Conservation (phyloP, 2,329 filamentous ascomycete genomes). For the Trichoderma atrobrunneum region DNA sequence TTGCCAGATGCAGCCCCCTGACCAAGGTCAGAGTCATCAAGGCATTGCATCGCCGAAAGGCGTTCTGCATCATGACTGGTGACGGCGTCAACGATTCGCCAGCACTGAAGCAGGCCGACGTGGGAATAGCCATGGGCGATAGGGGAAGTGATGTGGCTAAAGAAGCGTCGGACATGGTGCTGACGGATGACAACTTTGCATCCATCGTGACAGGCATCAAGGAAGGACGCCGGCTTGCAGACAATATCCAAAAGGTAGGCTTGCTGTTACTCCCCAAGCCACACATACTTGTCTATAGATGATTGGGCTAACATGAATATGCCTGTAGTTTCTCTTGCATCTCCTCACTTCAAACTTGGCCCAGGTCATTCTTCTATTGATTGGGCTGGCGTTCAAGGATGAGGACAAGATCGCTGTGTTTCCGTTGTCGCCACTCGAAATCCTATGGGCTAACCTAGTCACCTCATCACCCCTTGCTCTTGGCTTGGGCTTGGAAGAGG, state of each 20-base stretch:
- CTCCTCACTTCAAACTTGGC: slow-evolving; percentile 68
- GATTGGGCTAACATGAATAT: slow-evolving; percentile 14
- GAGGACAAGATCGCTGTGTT: slow-evolving; percentile 58
- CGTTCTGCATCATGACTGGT: slow-evolving; percentile 72
- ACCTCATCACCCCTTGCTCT: slow-evolving; percentile 70
- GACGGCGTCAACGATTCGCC: slow-evolving; percentile 75
- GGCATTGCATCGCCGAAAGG: slow-evolving; percentile 65
- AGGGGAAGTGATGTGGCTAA: slow-evolving; percentile 72
- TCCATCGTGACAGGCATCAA: slow-evolving; percentile 72
- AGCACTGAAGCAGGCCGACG: slow-evolving; percentile 68
- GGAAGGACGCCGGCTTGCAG: slow-evolving; percentile 66
- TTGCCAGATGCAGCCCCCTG: slow-evolving; percentile 66
- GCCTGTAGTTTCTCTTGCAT: slow-evolving; percentile 56
- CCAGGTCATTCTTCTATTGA: slow-evolving; percentile 65
- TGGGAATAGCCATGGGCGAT: slow-evolving; percentile 73
- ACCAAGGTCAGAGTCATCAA: slow-evolving; percentile 76
- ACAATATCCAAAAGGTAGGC: slow-evolving; percentile 69
- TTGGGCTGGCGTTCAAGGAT: slow-evolving; percentile 69
- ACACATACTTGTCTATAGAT: not conserved
- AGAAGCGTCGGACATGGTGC: slow-evolving; percentile 81
- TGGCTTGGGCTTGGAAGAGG: slow-evolving; percentile 68
- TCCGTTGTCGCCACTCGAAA: slow-evolving; percentile 68
- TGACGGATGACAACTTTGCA: slow-evolving; percentile 86
- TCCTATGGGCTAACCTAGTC: slow-evolving; percentile 74
- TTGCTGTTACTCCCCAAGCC: not conserved